Evolutionary conservation across 768 basidiomycete species (phyloP).

Genomic region (Boletus bicolor): DNA sequence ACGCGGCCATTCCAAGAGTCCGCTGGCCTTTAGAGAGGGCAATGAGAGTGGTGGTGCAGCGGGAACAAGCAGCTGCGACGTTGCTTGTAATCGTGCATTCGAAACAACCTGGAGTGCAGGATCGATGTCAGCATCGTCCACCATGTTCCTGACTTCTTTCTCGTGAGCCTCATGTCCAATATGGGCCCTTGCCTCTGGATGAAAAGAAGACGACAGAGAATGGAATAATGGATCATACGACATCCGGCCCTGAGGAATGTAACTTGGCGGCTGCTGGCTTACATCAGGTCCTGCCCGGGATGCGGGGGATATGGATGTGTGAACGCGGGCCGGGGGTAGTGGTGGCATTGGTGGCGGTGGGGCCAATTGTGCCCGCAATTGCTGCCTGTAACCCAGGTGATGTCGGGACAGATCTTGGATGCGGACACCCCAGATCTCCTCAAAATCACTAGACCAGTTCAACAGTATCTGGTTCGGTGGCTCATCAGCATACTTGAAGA

Average conservation of each 20-base stretch:
- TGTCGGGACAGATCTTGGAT: constrained; percentile 44
- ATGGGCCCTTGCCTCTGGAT: constrained; percentile 18
- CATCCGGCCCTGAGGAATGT: constrained; percentile 33
- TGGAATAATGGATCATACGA: constrained; percentile 37
- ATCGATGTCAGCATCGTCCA: constrained; percentile 31
- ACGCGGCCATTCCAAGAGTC: constrained; percentile 55
- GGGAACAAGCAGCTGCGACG: constrained; percentile 9
- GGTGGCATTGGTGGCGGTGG: constrained; percentile 31
- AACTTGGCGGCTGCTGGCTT: constrained; percentile 27
- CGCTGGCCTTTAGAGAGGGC: constrained; percentile 73
- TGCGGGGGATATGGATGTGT: constrained; percentile 17
- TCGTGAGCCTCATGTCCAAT: constrained; percentile 25
- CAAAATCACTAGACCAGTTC: constrained; percentile 61
- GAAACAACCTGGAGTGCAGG: constrained; percentile 28
- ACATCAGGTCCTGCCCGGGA: constrained; percentile 23
- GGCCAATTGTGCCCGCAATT: constrained; percentile 14
- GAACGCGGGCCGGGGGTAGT: constrained; percentile 25
- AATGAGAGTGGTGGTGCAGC: constrained; percentile 49
- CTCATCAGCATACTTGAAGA: constrained; percentile 60
- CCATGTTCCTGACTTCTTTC: constrained; percentile 25
- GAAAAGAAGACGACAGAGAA: constrained; percentile 15
- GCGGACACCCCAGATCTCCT: constrained; percentile 63
- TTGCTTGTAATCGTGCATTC: constrained; percentile 19
- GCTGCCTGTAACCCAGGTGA: constrained; percentile 15
- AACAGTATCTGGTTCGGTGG: constrained; percentile 50